Evolutionary conservation across 805 yeast species (phyloP), one percentile per base, ranked within the genome.

Genomic region (Yarrowia sp.): DNA sequence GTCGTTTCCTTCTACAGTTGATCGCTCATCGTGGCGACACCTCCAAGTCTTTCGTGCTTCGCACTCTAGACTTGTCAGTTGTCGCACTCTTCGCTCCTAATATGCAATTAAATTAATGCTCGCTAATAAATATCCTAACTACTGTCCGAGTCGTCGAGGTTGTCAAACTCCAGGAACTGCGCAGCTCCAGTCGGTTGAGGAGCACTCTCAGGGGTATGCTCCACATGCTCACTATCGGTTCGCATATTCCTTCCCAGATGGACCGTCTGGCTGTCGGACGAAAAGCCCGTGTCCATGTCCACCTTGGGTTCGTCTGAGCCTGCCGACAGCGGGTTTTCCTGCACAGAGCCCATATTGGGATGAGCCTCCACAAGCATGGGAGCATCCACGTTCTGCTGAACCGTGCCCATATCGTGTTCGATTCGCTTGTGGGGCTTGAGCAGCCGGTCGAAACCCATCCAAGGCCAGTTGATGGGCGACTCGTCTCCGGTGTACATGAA

Each of bases 401-500:
- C 56, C 5, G 48, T 63, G 11, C 67, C 67, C 67, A 63, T 63
- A 40, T 63, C 67, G 40, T 63, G 67, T 8, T 63, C 67, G 35
- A 59, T 59, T 7, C 65, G 52, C 19, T 59, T 43, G 35, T 43
- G 41, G 35, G 52, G 65, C 3, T 56, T n/a, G 46, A 52, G 14
- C 10, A 65, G 7, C 3, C 68, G 46, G 14, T 55, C 50, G 69
- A 81, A 76, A 32, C 79, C 76, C 72, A 69, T 73, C 70, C 65
- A 75, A 52, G 83, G 82, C 79, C 82, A 80, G 72, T 84, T 84
- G 69, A 84, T 76, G 69, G 86, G 85, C 38, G 86, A 83, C 73
- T 84, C 86, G 52, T 81, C 79, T 32, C 87, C 87, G 72, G 83
- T 83, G 72, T 82, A 84, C 69, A 84, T 76, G 72, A 85, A 80